Evolutionary conservation across 352 stramenopile genomes (phyloP), one percentile per base, ranked within the genome.

Genomic region (Hyaloperonospora brassicae): DNA sequence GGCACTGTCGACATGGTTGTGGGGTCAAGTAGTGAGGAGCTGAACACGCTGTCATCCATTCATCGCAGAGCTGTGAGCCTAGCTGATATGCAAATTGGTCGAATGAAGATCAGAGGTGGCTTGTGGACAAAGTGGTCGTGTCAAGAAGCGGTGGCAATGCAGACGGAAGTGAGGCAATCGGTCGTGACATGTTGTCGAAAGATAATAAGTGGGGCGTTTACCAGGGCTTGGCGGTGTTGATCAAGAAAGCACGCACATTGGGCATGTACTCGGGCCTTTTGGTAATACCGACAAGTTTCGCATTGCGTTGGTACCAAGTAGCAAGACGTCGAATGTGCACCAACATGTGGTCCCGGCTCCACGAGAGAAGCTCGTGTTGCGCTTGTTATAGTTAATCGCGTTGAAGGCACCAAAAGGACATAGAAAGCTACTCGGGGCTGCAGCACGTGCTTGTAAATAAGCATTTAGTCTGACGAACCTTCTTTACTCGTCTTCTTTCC

Each of bases 231-330:
- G 58, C 61, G 0, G 74, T 95, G 39, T 51, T 87, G 21, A 86
- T 87, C 3, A 55, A 72, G 22, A 39, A 61, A 24, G 62, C 62
- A 0, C 58, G 57, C 1, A 34, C 44, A 13, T 59, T 90, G 0
- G 82, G 80, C 0, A 64, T 39, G 84, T 93, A 43, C 39, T 85
- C 1, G 78, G 72, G 5, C 74, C 82, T 14, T 95, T 95, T 62
- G 84, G 84, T 3, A 95, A 92, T 53, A 72, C 77, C 14, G 84
- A 80, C 40, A 95, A 95, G 59, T 86, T 84, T 36, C 72, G 74
- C 5, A 60, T 88, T 25, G 57, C 67, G 11, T 48, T 88, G 17
- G 2, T 57, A 14, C 8, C 49, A 14, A 34, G 34, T 23, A 14
- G 40, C 14, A 44, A n/a, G 0, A 34, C 27, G 27, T 44, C 1